Evolutionary conservation across 75 land plant genomes (phyloP), one percentile per base, ranked within the genome.

Genomic region (Selaginella moellendorffii): DNA sequence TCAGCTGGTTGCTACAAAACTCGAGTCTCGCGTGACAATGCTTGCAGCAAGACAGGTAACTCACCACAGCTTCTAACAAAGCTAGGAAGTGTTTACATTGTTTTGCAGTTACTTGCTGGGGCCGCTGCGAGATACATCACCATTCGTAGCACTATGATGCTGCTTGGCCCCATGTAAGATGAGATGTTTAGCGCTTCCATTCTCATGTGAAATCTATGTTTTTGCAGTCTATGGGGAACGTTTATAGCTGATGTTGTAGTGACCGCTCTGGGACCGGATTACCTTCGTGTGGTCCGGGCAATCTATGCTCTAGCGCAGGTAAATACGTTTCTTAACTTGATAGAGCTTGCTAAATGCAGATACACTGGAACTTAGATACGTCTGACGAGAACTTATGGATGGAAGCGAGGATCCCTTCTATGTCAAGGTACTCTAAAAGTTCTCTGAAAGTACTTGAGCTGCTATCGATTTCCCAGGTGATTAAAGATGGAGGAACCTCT

Each of bases 281-380:
- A 92, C 71, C 89, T 86, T 26, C 78, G 98, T 70, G 80, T 92
- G 20, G 67, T 92, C 24, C 82, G 85, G 24, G 98, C 98, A 42
- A 85, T 92, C 61, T 85, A 78, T 74, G 96, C 87, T 59, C 78
- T 92, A 79, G 96, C 98, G 9, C 98, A 88, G 87, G 98, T 92
- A 52, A 21, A 64, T 0, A 31, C 30, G 20, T 9, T 19, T 10
- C 25, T 20, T 28, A 23, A 10, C 17, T 19, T 54, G 10, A 23
- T 20, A 17, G 12, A 2, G 29, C 54, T 21, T 0, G 31, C 30
- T 54, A 20, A n/a, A 25, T 59, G 56, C 52, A 21, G 18, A 62
- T 30, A 14, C 29, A 30, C 66, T 54, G 54, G 31, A 54, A 25
- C 52, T 29, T 69, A 82, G 85, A 82, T 82, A 23, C 83, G 85